Percentiles rank a stretch among this genome's conserved stretches.
Evolutionary conservation across 192 early-diverging fungal species (phyloP).

Genomic region (Oehlia diaphana): DNA sequence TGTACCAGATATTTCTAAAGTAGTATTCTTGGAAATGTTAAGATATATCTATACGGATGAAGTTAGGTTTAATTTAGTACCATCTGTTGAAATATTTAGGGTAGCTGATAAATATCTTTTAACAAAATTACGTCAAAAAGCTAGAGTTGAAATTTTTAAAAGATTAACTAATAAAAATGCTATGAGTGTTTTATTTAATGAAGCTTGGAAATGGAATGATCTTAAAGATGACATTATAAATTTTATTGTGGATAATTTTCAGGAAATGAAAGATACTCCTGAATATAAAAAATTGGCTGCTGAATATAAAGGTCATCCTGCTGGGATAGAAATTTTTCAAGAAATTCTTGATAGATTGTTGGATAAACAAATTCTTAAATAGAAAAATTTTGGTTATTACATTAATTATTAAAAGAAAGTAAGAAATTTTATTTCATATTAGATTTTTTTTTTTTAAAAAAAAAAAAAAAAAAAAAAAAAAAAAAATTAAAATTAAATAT

Average conservation of each 20-base stretch:
- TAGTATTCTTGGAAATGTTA: background rate
- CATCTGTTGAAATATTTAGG: background rate
- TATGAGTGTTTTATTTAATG: slow-evolving; percentile 9
- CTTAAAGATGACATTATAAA: slow-evolving; percentile 20
- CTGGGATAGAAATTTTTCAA: background rate
- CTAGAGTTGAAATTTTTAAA: slow-evolving; percentile 2
- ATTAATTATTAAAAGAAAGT: too few species aligned
- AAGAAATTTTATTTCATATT: too few species aligned
- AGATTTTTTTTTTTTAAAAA: too few species aligned
- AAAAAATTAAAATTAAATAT: too few species aligned
- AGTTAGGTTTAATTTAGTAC: background rate
- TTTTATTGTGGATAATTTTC: slow-evolving; percentile 14
- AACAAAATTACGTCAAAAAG: background rate
- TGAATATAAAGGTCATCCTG: background rate
- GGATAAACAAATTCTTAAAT: too few species aligned
- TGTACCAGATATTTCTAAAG: background rate
- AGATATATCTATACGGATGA: slow-evolving; percentile 18
- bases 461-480: too few species aligned
- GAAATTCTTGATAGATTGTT: background rate
- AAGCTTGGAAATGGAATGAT: slow-evolving; percentile 9
- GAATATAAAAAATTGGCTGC: background rate
- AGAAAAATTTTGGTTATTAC: too few species aligned
- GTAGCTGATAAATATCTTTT: slow-evolving; percentile 19
- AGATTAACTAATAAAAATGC: background rate
- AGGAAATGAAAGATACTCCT: background rate